phyloP scores from a whole-genome alignment of 2,329 filamentous ascomycete genomes.

The Penicillium glabrum region DNA sequence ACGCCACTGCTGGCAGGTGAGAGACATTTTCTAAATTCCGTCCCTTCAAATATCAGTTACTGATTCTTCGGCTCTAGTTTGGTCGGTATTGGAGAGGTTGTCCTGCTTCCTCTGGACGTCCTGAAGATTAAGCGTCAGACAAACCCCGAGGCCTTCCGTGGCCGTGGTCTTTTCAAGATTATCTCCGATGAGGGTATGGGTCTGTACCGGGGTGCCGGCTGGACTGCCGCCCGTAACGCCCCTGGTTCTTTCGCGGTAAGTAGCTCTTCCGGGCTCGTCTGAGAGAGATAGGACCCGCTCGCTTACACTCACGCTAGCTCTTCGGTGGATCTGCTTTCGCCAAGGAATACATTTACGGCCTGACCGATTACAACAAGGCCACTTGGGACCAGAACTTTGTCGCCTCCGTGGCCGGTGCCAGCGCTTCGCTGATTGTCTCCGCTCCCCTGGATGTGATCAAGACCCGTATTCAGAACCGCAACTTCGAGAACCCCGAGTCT shows the following conservation, averaged over 20 bases:
- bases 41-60: neutral
- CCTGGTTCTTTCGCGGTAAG: constrained; percentile 93
- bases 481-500: constrained; percentile 96
- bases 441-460: constrained; percentile 97
- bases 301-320: constrained; percentile 55
- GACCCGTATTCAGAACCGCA: constrained; percentile 96
- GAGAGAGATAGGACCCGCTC: neutral
- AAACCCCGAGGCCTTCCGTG: constrained; percentile 96
- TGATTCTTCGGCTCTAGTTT: constrained; percentile 54
- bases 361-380: constrained; percentile 93
- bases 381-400: constrained; percentile 96
- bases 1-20: constrained; percentile 89
- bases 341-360: constrained; percentile 90
- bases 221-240: constrained; percentile 95
- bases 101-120: constrained; percentile 91
- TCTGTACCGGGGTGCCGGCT: constrained; percentile 92
- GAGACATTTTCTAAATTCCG: constrained; percentile 23
- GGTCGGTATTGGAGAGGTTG: constrained; percentile 96
- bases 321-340: constrained; percentile 97
- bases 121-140: constrained; percentile 99
- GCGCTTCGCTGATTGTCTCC: constrained; percentile 93
- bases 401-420: constrained; percentile 91
- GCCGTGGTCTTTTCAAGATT: constrained; percentile 86
- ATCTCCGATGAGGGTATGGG: constrained; percentile 92
- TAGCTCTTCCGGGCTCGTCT: constrained; percentile 26